Evolutionary conservation across 257 asterid genomes (phyloP), one percentile per base, ranked within the genome.

Genomic region (Solanum acaule): DNA sequence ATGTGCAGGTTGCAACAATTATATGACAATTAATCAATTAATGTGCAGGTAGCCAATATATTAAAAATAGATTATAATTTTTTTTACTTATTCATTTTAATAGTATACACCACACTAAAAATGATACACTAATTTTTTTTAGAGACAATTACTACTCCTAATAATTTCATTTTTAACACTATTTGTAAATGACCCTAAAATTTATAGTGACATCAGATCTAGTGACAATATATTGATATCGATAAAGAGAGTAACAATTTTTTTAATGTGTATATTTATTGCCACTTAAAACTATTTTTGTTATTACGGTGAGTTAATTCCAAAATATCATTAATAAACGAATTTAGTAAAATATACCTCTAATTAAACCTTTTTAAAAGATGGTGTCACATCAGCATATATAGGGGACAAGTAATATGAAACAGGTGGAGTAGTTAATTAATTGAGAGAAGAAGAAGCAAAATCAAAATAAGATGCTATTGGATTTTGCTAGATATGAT

Each of bases 221-320:
- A 52, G 1, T 49, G 61, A 56, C n/a, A 56, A 56, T 6, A 18
- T 18, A 18, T 18, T 56, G 10, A 56, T 56, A 7, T 18, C 65
- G 11, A 2, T 56, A 56, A 56, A 56, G n/a, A 18, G 4, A 16
- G 63, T 16, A 52, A 18, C 0, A 6, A 18, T 6, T 56, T 56
- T 49, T 56, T 56, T 6, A 18, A 56, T 56, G 2, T 56, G n/a
- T 18, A 56, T 56, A 18, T 56, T 56, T 56, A 56, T 56, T 56
- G 0, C 10, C 10, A 0, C 10, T 56, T 6, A 18, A 56, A 56
- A 52, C 0, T 16, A 52, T 2, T 18, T 56, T 56, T 56, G 1
- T 56, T 18, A 18, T 56, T 56, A 18, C 0, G 10, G 0, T 56
- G 0, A 56, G 4, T 56, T 56, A 18, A 52, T 52, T 52, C n/a